A percentile compares a stretch with the other conserved stretches of the same genome.
Conservation (phyloP, 306 rosid genomes). For the Lupinus albus region DNA sequence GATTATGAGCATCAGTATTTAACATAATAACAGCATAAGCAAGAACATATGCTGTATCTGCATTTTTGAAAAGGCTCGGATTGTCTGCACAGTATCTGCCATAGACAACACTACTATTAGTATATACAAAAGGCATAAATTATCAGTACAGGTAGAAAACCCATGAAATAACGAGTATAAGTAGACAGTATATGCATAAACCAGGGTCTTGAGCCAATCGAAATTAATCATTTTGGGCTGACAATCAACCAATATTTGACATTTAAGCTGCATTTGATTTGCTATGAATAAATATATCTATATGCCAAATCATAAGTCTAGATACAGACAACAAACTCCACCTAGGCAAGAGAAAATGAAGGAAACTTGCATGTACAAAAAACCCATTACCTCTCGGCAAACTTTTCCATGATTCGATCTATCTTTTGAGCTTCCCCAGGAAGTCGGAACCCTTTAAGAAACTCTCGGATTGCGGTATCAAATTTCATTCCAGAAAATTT, state of each 20-base stretch:
- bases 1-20: slow-evolving; percentile 98
- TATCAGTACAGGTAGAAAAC: slow-evolving; percentile 35
- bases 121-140: slow-evolving; percentile 33
- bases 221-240: slow-evolving; percentile 28
- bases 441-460: slow-evolving; percentile 95
- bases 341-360: slow-evolving; percentile 30
- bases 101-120: slow-evolving; percentile 47
- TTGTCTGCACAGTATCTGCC: slow-evolving; percentile 97
- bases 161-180: slow-evolving; percentile 14
- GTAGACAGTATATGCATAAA: slow-evolving; percentile 9
- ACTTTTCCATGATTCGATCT: slow-evolving; percentile 98
- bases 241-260: slow-evolving; percentile 28
- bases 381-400: slow-evolving; percentile 83
- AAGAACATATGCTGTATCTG: slow-evolving; percentile 97
- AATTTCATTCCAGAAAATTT: slow-evolving; percentile 90
- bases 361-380: slow-evolving; percentile 30
- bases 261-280: not conserved
- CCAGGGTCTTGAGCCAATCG: not conserved
- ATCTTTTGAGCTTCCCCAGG: slow-evolving; percentile 99
- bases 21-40: slow-evolving; percentile 96
- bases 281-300: slow-evolving; percentile 13
- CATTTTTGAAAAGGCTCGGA: slow-evolving; percentile 92
- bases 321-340: too few species aligned
- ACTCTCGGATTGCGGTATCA: slow-evolving; percentile 90
- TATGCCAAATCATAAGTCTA: not conserved